Evolutionary conservation across 148 eudicot genomes (phyloP), one percentile per base, ranked within the genome.

Genomic region (Mesembryanthemum crystallinum): DNA sequence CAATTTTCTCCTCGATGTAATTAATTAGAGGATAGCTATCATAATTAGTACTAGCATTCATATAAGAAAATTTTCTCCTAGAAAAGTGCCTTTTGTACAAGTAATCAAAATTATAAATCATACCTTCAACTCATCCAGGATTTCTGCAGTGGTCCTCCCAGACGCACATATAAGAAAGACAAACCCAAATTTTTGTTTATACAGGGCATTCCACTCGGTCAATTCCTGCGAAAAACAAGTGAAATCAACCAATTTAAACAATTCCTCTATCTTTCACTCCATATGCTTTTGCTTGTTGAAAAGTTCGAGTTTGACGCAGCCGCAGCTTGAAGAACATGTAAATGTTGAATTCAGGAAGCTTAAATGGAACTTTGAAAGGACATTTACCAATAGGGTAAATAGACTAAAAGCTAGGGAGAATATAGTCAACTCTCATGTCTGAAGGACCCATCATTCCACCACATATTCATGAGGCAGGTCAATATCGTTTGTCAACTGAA

Each of bases 161-260:
- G 94, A 88, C 67, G 97, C 99, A 87, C 84, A 95, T 73, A 92
- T 92, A 37, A 95, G 85, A 80, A 95, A 95, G 80, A 95, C 87
- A 82, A 87, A 85, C 23, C 99, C 97, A 82, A 90, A 95, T 84
- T 92, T 95, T 74, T 89, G 71, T 65, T 69, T 83, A 72, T 95
- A 95, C 57, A 66, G 81, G 24, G 78, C 82, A 84, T 92, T 95
- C 97, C 96, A 89, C 60, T 90, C 90, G 64, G 83, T 64, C 35
- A 95, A 84, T 77, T 95, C 98, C 98, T 95, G 87, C 49, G 75
- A 60, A 33, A 21, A 69, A 13, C 13, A 47, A 35, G 58, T 32
- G n/a, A 60, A 23, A n/a, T 28, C 47, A 55, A 37, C 30, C 29
- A 75, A 14, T 14, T 7, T 58, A 42, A 35, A 39, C 21, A 55